Base-by-base conservation (phyloP, 1,284 basidiomycete species). In the Cystobasidium slooffiae region DNA sequence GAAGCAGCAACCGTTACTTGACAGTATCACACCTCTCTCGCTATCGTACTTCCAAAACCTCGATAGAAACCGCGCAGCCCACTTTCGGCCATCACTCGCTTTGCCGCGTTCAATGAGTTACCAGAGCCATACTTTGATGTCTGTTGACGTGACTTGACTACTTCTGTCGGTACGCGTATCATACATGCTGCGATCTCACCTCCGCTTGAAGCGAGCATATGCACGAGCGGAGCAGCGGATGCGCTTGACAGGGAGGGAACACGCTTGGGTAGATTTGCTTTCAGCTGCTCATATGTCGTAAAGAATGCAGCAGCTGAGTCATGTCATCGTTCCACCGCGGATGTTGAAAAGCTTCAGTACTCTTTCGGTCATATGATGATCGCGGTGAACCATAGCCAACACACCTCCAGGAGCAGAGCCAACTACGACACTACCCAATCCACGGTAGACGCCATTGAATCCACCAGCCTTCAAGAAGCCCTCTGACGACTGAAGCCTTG, bases 351-450 rank as follows among this genome's bases (percentile, higher is more conserved):
- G 56, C 55, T 3, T 39, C 22, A 55, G 44, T 41, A 20, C 9
- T n/a, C 16, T 14, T 39, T 31, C 31, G 31, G 31, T 31, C 31
- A 31, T 49, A 31, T 49, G 22, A 37, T 55, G 53, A 56, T 44
- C 58, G 55, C 9, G 37, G 49, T 55, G 10, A 18, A 12, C 0
- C 24, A 39, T 16, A 14, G 41, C 12, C 58, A 24, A 61, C 51
- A 46, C 81, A 94, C 94, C 94, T 81, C 96, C 96, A 0, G 97
- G 96, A 14, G 96, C 94, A 80, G 94, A 94, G 20, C 96, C 97
- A 9, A 97, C 89, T 0, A 94, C 90, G 0, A 98, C 95, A 82
- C 94, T 97, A 20, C 95, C 95, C 6, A 99, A 85, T 14, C 97
- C 96, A 78, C 91, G 91, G 84, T 99, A 99, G 14, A 99, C 88